phyloP scores from a whole-genome alignment of 2,329 filamentous ascomycete genomes.

The Aspergillus neotritici region DNA sequence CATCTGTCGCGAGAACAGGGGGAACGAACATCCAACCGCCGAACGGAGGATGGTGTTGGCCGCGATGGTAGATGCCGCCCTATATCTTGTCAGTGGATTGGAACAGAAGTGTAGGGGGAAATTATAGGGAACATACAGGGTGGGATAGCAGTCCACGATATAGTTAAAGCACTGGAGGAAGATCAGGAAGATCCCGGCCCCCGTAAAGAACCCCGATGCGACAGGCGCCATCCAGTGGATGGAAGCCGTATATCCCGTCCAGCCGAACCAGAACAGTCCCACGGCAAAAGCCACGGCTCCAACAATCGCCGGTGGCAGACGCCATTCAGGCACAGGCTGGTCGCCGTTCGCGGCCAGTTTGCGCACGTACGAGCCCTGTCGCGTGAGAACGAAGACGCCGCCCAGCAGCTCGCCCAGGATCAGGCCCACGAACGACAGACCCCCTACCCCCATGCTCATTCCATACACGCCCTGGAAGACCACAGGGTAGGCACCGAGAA shows the following conservation, averaged over 20 bases:
- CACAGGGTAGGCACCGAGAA: constrained; percentile 28
- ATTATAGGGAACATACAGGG: constrained; percentile 26
- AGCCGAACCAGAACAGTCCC: constrained; percentile 37
- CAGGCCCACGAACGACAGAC: constrained; percentile 28
- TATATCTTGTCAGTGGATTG: constrained; percentile 7
- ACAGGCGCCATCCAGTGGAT: constrained; percentile 34
- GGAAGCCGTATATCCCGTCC: constrained; percentile 28
- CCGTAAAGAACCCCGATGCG: constrained; percentile 24
- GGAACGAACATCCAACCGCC: constrained; percentile 33
- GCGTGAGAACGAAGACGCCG: constrained; percentile 25
- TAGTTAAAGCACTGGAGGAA: constrained; percentile 36
- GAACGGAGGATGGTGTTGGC: constrained; percentile 40
- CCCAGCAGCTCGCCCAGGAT: constrained; percentile 29
- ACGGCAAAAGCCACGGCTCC: constrained; percentile 30
- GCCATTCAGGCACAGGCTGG: constrained; percentile 31
- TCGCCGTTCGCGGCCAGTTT: constrained; percentile 28
- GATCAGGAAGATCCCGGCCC: constrained; percentile 30
- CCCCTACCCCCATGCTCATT: constrained; percentile 27
- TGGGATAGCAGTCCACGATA: constrained; percentile 38
- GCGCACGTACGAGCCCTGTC: constrained; percentile 24
- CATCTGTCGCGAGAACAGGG: constrained; percentile 37
- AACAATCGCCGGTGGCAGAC: constrained; percentile 28
- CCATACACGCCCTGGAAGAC: constrained; percentile 28
- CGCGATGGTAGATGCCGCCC: constrained; percentile 36
- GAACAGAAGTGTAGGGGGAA: no score